Evolutionary conservation across 2,329 filamentous ascomycete genomes (phyloP).

Genomic region (Penicillium palitans): DNA sequence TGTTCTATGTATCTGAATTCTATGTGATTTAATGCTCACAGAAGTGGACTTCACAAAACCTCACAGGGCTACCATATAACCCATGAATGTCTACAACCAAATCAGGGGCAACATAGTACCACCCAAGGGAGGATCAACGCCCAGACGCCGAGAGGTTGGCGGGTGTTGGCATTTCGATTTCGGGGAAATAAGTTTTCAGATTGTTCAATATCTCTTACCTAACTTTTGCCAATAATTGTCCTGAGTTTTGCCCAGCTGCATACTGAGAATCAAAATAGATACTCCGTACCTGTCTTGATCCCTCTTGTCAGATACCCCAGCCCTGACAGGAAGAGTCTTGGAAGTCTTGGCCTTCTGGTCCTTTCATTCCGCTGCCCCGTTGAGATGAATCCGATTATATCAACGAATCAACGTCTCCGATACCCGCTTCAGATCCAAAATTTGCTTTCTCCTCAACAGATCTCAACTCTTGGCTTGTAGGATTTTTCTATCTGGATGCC

Average conservation of each 20-base stretch:
- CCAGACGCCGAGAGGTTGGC: slow-evolving; percentile 19
- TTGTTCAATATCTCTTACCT: slow-evolving; percentile 20
- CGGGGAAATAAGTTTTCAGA: slow-evolving; percentile 4
- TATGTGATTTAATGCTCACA: neutral
- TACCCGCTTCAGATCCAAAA: neutral
- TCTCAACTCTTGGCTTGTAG: slow-evolving; percentile 8
- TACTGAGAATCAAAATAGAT: neutral
- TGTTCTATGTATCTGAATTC: neutral
- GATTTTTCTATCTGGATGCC: neutral
- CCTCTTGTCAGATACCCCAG: neutral
- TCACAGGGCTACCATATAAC: neutral
- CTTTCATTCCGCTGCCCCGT: slow-evolving; percentile 14
- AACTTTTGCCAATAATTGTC: slow-evolving; percentile 9
- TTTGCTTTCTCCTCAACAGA: slow-evolving; percentile 1
- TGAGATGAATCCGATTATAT: slow-evolving; percentile 3
- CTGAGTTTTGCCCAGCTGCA: neutral
- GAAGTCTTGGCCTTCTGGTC: slow-evolving; percentile 7
- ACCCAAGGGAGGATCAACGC: neutral
- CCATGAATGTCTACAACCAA: neutral
- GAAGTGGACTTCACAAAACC: neutral
- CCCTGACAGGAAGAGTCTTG: slow-evolving; percentile 4
- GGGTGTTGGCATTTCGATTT: slow-evolving; percentile 14
- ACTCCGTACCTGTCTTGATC: neutral
- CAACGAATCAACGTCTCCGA: neutral
- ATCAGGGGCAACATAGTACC: neutral